Evolutionary conservation across 345 rosid species (phyloP), one percentile per base, ranked within the genome.

Genomic region (Psidium friedrichsthalianum): DNA sequence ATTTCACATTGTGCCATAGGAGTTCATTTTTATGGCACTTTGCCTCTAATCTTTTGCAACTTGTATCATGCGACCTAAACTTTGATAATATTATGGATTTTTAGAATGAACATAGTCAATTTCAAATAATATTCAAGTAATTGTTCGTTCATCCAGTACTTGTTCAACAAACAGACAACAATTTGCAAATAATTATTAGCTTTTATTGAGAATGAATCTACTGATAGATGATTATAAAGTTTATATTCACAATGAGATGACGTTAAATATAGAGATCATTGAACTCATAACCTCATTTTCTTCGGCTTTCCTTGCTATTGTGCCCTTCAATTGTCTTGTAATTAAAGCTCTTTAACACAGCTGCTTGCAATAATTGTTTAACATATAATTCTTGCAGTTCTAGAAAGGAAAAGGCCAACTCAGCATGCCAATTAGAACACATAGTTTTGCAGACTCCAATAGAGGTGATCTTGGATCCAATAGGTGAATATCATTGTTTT

Each of bases 141-240:
- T 29, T 29, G 3, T 64, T 32, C 22, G 6, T 64, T 27, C 44
- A 32, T 5, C 24, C 6, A 15, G 1, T 16, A 32, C 44, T 64
- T 32, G 2, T 15, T 27, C 0, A 1, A 61, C 21, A 27, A 61
- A 61, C 2, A 2, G 2, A 27, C 5, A 13, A 0, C 0, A 2
- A 61, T 29, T 61, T 2, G 1, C 12, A 64, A 16, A 64, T 32
- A 32, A 4, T 16, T 18, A 58, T 1, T 5, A 0, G 2, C 6
- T 4, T 18, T 32, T 32, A 0, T 32, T 18, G 22, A 64, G 24
- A 32, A 18, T 2, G 6, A 32, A 64, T 16, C 0, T 11, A 2
- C 1, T 0, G 6, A 64, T 32, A 16, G 0, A 64, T 32, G 6
- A 8, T 32, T 18, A 16, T 0, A 12, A 4, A 18, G 13, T 32